phyloP scores from a whole-genome alignment of 2,329 filamentous ascomycete genomes.

The Knufia fluminis region DNA sequence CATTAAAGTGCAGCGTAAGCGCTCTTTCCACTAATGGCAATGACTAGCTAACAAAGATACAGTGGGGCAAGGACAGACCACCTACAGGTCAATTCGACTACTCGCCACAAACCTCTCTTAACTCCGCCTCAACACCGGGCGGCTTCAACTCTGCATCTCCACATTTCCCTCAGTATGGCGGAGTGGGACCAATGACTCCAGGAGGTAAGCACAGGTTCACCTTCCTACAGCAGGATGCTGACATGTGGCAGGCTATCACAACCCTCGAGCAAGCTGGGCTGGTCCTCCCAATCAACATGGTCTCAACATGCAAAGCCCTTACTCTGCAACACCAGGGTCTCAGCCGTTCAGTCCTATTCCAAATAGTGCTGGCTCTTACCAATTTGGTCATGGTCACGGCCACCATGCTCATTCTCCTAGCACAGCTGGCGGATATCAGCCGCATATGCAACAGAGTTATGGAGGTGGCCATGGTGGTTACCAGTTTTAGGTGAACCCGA shows the following conservation, averaged over 20 bases:
- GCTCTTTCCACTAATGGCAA: slow-evolving; percentile 4
- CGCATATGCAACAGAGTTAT: slow-evolving; percentile 6
- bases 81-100: slow-evolving; percentile 76
- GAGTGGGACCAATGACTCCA: slow-evolving; percentile 56
- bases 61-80: slow-evolving; percentile 99
- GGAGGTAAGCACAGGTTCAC: slow-evolving; percentile 34
- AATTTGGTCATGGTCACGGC: no score
- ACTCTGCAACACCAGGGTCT: background rate
- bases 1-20: slow-evolving; percentile 97
- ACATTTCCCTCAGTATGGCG: slow-evolving; percentile 92
- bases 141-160: slow-evolving; percentile 66
- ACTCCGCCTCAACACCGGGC: slow-evolving; percentile 55
- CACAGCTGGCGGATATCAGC: slow-evolving; percentile 5
- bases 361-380: slow-evolving; percentile 2
- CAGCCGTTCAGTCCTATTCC: slow-evolving; percentile 7
- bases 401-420: slow-evolving; percentile 3
- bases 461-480: slow-evolving; percentile 3
- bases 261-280: slow-evolving; percentile 7
- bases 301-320: background rate
- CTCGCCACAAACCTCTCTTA: slow-evolving; percentile 67
- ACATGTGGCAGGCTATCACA: background rate
- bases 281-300: slow-evolving; percentile 1
- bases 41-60: slow-evolving; percentile 26
- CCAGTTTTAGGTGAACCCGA: slow-evolving; percentile 1
- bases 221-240: background rate